phyloP scores from a whole-genome alignment of 257 asterid genomes.

The Primulina eburnea region DNA sequence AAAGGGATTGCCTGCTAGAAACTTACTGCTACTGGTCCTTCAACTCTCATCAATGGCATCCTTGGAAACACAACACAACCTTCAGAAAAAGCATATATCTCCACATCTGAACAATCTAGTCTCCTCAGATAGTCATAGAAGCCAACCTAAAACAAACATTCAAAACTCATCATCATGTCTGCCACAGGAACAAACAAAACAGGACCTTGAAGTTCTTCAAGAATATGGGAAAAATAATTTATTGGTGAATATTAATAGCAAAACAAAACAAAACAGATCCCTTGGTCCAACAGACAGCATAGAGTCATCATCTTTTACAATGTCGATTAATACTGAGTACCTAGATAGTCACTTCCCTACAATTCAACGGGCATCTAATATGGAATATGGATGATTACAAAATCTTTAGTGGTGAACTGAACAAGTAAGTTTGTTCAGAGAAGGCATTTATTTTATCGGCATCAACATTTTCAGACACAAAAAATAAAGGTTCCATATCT shows the following conservation, averaged over 20 bases:
- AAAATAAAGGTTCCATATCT: neutral
- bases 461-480: neutral
- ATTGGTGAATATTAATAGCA: neutral
- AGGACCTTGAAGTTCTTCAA: neutral
- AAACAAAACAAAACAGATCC: constrained; percentile 14
- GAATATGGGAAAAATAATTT: neutral
- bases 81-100: constrained; percentile 88
- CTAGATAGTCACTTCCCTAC: neutral
- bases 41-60: constrained; percentile 92
- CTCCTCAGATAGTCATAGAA: constrained; percentile 80
- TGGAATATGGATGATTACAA: neutral
- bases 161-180: constrained; percentile 21
- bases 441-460: constrained; percentile 15
- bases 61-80: constrained; percentile 94
- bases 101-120: constrained; percentile 82
- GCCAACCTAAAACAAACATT: constrained; percentile 52
- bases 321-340: neutral
- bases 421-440: neutral
- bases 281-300: neutral
- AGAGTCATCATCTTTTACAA: constrained; percentile 7
- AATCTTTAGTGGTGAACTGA: neutral
- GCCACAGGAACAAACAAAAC: constrained; percentile 14
- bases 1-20: constrained; percentile 23
- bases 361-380: constrained; percentile 16
- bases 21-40: constrained; percentile 97